Base-by-base conservation (phyloP, 768 basidiomycete genomes). In the Tylopilus sp. region DNA sequence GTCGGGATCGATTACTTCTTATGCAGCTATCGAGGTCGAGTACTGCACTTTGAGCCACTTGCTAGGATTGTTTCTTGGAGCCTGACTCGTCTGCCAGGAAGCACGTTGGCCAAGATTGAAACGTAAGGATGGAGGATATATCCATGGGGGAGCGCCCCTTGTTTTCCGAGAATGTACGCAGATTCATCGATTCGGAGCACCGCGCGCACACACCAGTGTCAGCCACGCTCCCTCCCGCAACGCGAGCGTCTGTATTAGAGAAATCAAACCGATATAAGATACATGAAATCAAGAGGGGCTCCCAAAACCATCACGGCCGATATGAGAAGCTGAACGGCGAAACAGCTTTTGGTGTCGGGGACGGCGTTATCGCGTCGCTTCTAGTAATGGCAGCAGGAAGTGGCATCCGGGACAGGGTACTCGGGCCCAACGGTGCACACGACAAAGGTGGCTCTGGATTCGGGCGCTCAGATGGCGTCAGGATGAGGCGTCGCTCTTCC, bases 381-480 rank as follows among this genome's bases (percentile, higher is more conserved):
- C 73, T 72, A 22, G 75, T 71, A 31, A 73, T 67, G 50, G 76
- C 57, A 0, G 74, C 69, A 36, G 75, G 71, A 8, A 73, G 64
- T 1, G 62, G 60, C 48, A 69, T 66, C 50, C 69, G 71, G 7
- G 60, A 65, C 23, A 61, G 61, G 21, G 76, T 73, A 44, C 70
- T 72, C 0, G 80, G 79, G 4, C 57, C 60, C 44, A 62, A 43
- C 30, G 68, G 67, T 11, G 82, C 83, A 18, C 75, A 68, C 36
- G 66, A 74, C 10, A 73, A 68, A 8, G 81, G 82, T 3, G 81
- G 80, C 51, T 83, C 79, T 4, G 82, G 82, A 49, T 83, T 83
- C 49, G 74, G 73, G 2, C 80, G 82, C 1, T 70, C 73, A 22
- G 72, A 67, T 0, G 83, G 83, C 1, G 83, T 85, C 46, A 49